Base-by-base conservation (phyloP, 2,329 filamentous ascomycete genomes). In the Fusarium sulawesiense region DNA sequence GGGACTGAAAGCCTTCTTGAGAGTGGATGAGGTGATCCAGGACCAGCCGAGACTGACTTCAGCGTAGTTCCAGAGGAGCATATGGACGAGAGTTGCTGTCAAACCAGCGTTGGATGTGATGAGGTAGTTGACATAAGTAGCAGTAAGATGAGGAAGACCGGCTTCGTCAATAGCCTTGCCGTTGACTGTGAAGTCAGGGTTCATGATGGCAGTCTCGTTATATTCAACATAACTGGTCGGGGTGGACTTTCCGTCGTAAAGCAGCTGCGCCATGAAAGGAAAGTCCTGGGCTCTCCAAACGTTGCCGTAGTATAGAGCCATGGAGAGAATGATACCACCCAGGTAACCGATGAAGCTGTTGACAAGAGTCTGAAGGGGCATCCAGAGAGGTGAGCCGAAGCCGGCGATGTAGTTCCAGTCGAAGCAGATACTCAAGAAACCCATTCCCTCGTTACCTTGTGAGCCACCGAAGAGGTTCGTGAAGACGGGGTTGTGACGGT, bases 291-390 rank as follows among this genome's bases (percentile, higher is more conserved):
- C 68, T 30, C 63, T 41, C 68, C 68, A 70, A 5, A 46, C n/a
- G 11, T 70, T 70, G 6, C 66, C 18, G 16, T 70, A 70, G 40
- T 70, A 70, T 9, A 70, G 56, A 1, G 76, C 78, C 49, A 78
- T 73, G 37, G 79, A 82, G 3, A 83, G 61, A 3, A 77, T 48
- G 25, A 82, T 77, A 56, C 80, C 80, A 1, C 75, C 65, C 1
- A 80, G 7, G 54, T 80, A 80, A 3, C 83, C 82, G 41, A 82
- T 75, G 21, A 78, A 70, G 4, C 73, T 76, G 74, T 83, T 85
- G 30, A 78, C 71, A 7, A 80, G 68, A 1, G 79, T 82, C 23
- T 79, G 70, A 1, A 82, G 72, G 0, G 81, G 82, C 53, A 78
- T 73, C 72, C 77, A 82, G 10, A 84, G 72, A 0, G 80, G 79